Conservation (phyloP, 2,329 filamentous ascomycete genomes). For the Parastagonospora nodorum region DNA sequence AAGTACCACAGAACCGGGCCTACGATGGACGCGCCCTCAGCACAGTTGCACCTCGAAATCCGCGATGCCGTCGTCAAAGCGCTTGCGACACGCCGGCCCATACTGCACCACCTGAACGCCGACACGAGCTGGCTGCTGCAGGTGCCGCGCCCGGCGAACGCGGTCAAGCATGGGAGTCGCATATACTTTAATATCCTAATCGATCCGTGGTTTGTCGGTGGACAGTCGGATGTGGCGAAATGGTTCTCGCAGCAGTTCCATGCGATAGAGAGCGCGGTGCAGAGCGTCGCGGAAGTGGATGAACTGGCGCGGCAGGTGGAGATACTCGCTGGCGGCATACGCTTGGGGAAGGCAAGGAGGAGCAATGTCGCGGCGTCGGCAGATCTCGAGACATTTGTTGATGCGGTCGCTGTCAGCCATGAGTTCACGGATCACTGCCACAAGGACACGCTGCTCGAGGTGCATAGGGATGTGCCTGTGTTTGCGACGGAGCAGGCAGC, state of each 20-base stretch:
- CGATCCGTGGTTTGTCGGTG: slow-evolving; percentile 68
- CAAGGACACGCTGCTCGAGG: slow-evolving; percentile 62
- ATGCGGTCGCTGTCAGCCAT: slow-evolving; percentile 65
- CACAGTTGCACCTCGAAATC: slow-evolving; percentile 52
- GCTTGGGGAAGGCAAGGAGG: slow-evolving; percentile 21
- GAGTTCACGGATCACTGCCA: slow-evolving; percentile 75
- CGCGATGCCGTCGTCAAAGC: slow-evolving; percentile 46
- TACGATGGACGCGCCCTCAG: slow-evolving; percentile 41
- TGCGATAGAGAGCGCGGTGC: slow-evolving; percentile 58
- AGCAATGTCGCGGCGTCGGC: slow-evolving; percentile 13
- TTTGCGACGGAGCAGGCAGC: slow-evolving; percentile 66
- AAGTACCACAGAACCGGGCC: slow-evolving; percentile 11
- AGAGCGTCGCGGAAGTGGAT: slow-evolving; percentile 62
- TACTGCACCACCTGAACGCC: slow-evolving; percentile 69
- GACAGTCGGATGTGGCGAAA: slow-evolving; percentile 65
- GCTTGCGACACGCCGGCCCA: slow-evolving; percentile 52
- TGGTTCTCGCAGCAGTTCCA: slow-evolving; percentile 73
- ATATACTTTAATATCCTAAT: slow-evolving; percentile 68
- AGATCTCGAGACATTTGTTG: slow-evolving; percentile 52
- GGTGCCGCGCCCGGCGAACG: slow-evolving; percentile 59
- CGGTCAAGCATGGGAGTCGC: slow-evolving; percentile 49
- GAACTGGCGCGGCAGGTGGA: slow-evolving; percentile 58
- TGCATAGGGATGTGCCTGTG: slow-evolving; percentile 60
- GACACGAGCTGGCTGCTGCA: slow-evolving; percentile 72
- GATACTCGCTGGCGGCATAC: slow-evolving; percentile 39